A percentile compares a stretch with the other conserved stretches of the same genome.
phyloP scores from a whole-genome alignment of 441 rosid species.

The Erodium moschatum region DNA sequence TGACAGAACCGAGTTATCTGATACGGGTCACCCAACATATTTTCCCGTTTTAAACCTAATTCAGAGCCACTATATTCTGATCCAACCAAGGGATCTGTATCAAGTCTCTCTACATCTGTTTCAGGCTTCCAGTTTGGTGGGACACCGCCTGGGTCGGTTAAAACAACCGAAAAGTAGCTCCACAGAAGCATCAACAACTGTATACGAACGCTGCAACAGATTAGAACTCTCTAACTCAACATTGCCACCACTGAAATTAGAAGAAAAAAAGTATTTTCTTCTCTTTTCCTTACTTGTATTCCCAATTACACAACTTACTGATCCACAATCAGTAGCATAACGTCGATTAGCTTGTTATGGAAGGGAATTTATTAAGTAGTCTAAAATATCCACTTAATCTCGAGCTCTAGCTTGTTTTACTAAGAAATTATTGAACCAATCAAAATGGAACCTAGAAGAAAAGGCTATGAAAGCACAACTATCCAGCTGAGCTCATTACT shows the following conservation, averaged over 20 bases:
- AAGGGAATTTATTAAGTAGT: not conserved
- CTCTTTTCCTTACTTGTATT: not conserved
- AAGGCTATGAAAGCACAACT: not conserved
- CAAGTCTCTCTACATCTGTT: slow-evolving; percentile 66
- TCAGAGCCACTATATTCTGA: slow-evolving; percentile 24
- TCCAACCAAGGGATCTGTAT: slow-evolving; percentile 37
- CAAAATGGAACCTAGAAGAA: not conserved
- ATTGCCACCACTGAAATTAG: not conserved
- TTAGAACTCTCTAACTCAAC: slow-evolving; percentile 16
- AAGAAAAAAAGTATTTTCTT: not conserved
- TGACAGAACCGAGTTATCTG: slow-evolving; percentile 51
- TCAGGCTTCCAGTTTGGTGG: slow-evolving; percentile 61
- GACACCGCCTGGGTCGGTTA: slow-evolving; percentile 74
- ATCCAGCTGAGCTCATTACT: slow-evolving; percentile 4
- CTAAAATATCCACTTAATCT: not conserved
- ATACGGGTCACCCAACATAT: slow-evolving; percentile 22
- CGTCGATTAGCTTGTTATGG: not conserved
- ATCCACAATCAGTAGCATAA: not conserved
- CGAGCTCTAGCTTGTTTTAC: not conserved
- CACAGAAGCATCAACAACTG: slow-evolving; percentile 68
- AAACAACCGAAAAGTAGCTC: slow-evolving; percentile 68
- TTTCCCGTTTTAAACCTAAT: slow-evolving; percentile 20
- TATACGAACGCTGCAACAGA: slow-evolving; percentile 12
- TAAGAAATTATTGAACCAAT: not conserved
- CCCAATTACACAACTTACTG: not conserved